These are phyloP conservation scores for Haematococcus lacustris DNA, from an alignment of 139 green algal species.

Conservation along the genomic window DNA sequence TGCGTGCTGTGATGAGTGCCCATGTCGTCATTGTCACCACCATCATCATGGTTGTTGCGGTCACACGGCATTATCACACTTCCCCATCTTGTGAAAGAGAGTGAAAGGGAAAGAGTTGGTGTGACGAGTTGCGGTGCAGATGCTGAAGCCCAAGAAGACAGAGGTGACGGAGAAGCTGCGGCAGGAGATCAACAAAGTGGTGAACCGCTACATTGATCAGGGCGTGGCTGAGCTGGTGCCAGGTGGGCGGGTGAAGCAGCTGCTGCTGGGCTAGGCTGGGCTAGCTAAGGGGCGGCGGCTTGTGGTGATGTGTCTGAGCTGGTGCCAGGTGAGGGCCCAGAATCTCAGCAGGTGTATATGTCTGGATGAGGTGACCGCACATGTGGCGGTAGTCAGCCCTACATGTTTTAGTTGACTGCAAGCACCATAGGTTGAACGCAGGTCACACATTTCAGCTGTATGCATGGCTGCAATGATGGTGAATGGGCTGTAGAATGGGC, in stretches of 20 bases:
- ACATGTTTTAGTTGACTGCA: too few species aligned
- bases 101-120: neutral
- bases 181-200: neutral
- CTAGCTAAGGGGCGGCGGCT: neutral
- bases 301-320: neutral
- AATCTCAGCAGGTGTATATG: too few species aligned
- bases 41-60: too few species aligned
- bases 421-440: too few species aligned
- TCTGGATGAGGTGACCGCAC: neutral
- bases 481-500: too few species aligned
- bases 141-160: slow-evolving; percentile 10
- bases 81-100: too few species aligned
- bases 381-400: too few species aligned
- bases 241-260: neutral
- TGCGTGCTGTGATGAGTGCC: too few species aligned
- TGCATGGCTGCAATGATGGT: too few species aligned
- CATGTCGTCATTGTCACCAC: too few species aligned
- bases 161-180: neutral
- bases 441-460: too few species aligned
- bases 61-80: too few species aligned
- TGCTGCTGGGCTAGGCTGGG: neutral
- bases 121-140: neutral
- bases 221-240: slow-evolving; percentile 17
- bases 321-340: neutral
- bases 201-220: slow-evolving; percentile 62